Evolutionary conservation across 164 flowering plant genomes (phyloP), one percentile per base, ranked within the genome.

Genomic region (Paratinospora sagittata): DNA sequence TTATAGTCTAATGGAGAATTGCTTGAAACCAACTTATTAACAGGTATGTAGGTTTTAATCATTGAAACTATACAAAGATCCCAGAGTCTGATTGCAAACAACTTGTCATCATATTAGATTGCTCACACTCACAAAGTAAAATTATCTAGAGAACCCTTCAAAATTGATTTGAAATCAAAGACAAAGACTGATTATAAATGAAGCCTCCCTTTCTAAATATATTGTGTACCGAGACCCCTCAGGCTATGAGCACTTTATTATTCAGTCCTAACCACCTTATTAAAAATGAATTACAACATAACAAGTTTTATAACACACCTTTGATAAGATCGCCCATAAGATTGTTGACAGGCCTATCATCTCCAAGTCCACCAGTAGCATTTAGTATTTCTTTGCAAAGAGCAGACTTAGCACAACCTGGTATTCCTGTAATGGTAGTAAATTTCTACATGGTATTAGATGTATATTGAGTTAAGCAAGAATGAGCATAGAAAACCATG

Each of bases 371-470:
- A 43, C 82, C 93, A 41, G 87, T 82, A 41, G 87, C 76, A 81
- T 73, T 85, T 41, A 88, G 43, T 76, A 95, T 78, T 82, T 91
- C 97, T 79, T 82, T 91, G 83, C 99, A 95, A 37, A 95, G 87
- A 6, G 97, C 97, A 63, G 99, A 92, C 82, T 95, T 95, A 19
- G 98, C 98, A 86, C 97, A 91, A 68, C 99, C 98, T 27, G 98
- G 99, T 73, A 95, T 91, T 71, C 99, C 99, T 95, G 85, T 43
- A 0, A 52, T 52, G 21, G 45, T 12, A 41, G 13, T n/a, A 52
- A 17, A 52, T 16, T 17, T 52, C 21, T 1, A 6, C 17, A n/a
- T 52, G 45, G 60, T 52, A n/a, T 52, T 0, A 52, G 23, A 52
- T 52, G 60, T 17, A 52, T 5, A 17, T 52, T 52, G 60, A 17